Evolutionary conservation across 2,329 filamentous ascomycete genomes (phyloP).

Genomic region (Septoria petroselini): DNA sequence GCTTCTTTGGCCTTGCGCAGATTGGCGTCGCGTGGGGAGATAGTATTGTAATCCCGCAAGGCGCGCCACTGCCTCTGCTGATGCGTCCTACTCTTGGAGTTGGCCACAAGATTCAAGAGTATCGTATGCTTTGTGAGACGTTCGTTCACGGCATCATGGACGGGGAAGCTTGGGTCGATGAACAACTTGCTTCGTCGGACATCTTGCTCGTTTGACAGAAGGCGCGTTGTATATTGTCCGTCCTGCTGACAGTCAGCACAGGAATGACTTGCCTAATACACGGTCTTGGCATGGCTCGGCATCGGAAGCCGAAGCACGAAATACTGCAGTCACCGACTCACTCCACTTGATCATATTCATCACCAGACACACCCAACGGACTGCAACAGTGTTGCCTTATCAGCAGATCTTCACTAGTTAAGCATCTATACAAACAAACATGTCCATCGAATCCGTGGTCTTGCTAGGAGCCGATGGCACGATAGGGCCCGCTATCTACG

Average conservation of each 20-base stretch:
- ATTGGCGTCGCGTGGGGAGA: conserved; percentile 21
- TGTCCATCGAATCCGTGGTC: conserved; percentile 44
- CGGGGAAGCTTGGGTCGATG: conserved; percentile 19
- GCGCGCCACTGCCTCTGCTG: conserved; percentile 21
- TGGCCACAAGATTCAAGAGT: conserved; percentile 10
- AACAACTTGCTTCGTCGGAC: conserved; percentile 7
- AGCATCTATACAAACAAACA: too few species aligned
- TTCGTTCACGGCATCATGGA: conserved; percentile 25
- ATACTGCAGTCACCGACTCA: too few species aligned
- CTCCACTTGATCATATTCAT: neutral
- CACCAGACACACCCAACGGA: neutral
- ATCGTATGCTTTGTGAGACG: conserved; percentile 18
- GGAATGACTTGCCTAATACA: neutral
- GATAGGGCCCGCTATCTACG: conserved; percentile 44
- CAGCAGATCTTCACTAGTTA: too few species aligned
- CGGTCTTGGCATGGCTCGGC: conserved; percentile 5
- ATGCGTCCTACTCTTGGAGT: conserved; percentile 15
- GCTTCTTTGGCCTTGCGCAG: conserved; percentile 22
- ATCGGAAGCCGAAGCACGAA: conserved; percentile 2
- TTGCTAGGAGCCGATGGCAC: conserved; percentile 47
- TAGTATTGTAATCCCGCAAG: conserved; percentile 16
- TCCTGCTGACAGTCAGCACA: neutral
- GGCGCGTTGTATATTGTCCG: neutral
- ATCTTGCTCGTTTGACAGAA: conserved; percentile 9
- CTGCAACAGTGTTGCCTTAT: too few species aligned